Evolutionary conservation across 179 eudicot species (phyloP).

Genomic region (Gypsophila paniculata): DNA sequence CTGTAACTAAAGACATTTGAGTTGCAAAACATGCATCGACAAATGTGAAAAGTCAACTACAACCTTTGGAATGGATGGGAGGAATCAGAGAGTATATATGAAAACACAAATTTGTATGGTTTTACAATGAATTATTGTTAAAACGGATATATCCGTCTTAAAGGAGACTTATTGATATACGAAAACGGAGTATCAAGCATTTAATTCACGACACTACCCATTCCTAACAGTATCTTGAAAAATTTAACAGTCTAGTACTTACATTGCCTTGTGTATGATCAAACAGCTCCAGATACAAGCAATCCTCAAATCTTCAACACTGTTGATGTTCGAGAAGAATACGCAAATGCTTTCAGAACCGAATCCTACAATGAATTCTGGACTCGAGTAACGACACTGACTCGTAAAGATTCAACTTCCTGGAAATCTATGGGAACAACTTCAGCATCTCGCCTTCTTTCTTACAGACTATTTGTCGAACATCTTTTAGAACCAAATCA

Average conservation of each 20-base stretch:
- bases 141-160: too few species aligned
- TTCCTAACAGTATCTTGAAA: not conserved
- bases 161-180: too few species aligned
- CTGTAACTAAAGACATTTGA: too few species aligned
- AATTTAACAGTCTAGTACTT: not conserved
- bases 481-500: slow-evolving; percentile 83
- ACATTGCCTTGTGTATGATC: not conserved
- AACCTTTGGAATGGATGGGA: too few species aligned
- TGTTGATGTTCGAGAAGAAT: slow-evolving; percentile 73
- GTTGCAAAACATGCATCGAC: too few species aligned
- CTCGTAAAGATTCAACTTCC: slow-evolving; percentile 23
- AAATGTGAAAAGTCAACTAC: too few species aligned
- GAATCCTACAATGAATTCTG: slow-evolving; percentile 80
- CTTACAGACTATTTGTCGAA: slow-evolving; percentile 72
- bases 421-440: slow-evolving; percentile 41
- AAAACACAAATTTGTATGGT: too few species aligned
- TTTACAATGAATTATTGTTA: too few species aligned
- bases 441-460: slow-evolving; percentile 64
- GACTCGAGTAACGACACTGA: slow-evolving; percentile 55
- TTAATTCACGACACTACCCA: not conserved
- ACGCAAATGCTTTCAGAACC: slow-evolving; percentile 84
- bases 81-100: too few species aligned
- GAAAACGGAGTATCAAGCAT: too few species aligned
- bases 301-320: not conserved
- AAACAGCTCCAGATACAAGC: slow-evolving; percentile 14